phyloP scores from a whole-genome alignment of 2,329 filamentous ascomycete genomes.

The Emmonsiellopsis sp. region DNA sequence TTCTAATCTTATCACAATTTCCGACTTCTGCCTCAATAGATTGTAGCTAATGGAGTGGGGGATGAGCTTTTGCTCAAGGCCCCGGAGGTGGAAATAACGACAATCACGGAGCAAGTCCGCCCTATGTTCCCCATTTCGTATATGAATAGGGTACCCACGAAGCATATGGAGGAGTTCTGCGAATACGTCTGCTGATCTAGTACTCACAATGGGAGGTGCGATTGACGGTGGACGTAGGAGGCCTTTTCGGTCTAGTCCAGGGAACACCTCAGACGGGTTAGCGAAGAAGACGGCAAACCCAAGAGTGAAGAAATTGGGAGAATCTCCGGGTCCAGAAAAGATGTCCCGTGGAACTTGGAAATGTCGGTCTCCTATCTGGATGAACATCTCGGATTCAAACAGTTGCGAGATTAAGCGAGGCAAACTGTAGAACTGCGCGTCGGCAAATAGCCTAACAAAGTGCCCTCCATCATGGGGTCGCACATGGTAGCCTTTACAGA shows the following conservation, averaged over 20 bases:
- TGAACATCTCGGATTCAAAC: slow-evolving; percentile 84
- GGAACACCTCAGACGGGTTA: slow-evolving; percentile 69
- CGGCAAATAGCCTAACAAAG: slow-evolving; percentile 86
- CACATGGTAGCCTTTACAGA: slow-evolving; percentile 62
- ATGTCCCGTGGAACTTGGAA: slow-evolving; percentile 87
- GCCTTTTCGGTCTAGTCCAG: slow-evolving; percentile 67
- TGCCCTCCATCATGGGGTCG: slow-evolving; percentile 71
- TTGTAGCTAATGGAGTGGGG: slow-evolving; percentile 70
- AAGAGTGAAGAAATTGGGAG: slow-evolving; percentile 91
- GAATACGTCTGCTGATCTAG: slow-evolving; percentile 74
- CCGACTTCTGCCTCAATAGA: slow-evolving; percentile 53
- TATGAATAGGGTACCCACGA: slow-evolving; percentile 71
- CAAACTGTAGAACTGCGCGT: slow-evolving; percentile 89
- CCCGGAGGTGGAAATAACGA: slow-evolving; percentile 86
- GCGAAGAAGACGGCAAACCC: slow-evolving; percentile 85
- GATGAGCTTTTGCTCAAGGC: slow-evolving; percentile 78
- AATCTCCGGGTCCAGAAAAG: slow-evolving; percentile 75
- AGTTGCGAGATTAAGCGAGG: slow-evolving; percentile 84
- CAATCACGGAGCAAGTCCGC: slow-evolving; percentile 72
- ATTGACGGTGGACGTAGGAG: slow-evolving; percentile 83
- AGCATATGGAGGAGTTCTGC: slow-evolving; percentile 71
- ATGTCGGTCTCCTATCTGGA: slow-evolving; percentile 74
- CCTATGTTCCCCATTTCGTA: slow-evolving; percentile 67
- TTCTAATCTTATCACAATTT: slow-evolving; percentile 72
- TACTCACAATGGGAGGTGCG: slow-evolving; percentile 68